phyloP scores from a whole-genome alignment of 805 yeast species.

The Wickerhamomyces chambardii region DNA sequence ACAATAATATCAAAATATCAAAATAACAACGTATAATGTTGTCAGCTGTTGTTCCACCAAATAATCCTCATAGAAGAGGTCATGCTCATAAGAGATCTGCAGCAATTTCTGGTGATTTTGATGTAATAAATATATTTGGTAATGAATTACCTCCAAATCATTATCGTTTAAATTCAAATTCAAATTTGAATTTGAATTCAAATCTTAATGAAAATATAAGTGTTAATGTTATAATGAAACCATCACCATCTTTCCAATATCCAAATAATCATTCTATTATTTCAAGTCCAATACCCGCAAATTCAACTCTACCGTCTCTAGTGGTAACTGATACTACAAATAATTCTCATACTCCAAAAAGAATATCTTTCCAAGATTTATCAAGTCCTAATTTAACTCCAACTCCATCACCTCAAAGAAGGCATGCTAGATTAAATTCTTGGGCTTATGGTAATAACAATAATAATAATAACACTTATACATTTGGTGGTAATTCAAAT shows the following conservation, averaged over 20 bases:
- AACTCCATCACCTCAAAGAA: constrained; percentile 15
- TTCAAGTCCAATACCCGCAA: no score
- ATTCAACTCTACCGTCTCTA: constrained; percentile 7
- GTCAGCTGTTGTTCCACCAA: constrained; percentile 8
- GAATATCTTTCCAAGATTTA: not conserved
- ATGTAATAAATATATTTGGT: constrained; percentile 18
- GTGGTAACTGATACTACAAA: constrained; percentile 8
- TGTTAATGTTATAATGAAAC: no score
- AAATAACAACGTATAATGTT: no score
- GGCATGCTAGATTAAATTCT: constrained; percentile 26
- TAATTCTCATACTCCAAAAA: not conserved
- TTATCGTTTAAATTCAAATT: no score
- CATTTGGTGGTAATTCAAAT: no score
- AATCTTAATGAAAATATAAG: no score
- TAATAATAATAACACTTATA: constrained; percentile 7
- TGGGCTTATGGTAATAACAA: constrained; percentile 25
- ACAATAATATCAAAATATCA: no score
- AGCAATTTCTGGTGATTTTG: constrained; percentile 85
- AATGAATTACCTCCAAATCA: constrained; percentile 11
- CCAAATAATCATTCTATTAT: no score
- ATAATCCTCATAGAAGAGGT: constrained; percentile 34
- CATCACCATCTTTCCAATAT: no score
- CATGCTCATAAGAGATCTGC: constrained; percentile 84
- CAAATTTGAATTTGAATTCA: no score
- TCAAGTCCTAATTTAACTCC: constrained; percentile 3